Percentiles rank a stretch among this genome's conserved stretches.
Conservation (phyloP, 177 flowering plant genomes). For the Telopea speciosissima region DNA sequence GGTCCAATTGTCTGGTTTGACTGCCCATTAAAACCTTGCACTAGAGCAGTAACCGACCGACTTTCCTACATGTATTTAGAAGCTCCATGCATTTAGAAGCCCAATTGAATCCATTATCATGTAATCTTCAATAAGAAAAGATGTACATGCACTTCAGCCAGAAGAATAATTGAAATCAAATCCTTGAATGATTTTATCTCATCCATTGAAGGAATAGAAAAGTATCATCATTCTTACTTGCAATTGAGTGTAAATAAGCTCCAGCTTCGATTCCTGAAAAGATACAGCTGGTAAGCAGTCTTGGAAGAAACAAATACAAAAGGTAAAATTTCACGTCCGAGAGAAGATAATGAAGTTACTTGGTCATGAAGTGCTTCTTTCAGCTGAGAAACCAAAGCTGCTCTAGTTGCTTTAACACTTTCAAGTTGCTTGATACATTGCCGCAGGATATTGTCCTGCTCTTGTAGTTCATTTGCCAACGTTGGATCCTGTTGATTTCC, state of each 20-base stretch:
- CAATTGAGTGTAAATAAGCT: conserved; percentile 42
- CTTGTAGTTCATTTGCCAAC: conserved; percentile 46
- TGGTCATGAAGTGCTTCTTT: conserved; percentile 78
- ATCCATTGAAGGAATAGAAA: neutral
- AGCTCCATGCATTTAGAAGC: neutral
- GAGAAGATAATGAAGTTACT: conserved; percentile 27
- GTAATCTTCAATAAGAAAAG: neutral
- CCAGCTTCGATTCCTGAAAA: conserved; percentile 72
- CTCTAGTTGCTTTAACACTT: conserved; percentile 50
- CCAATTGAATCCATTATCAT: neutral
- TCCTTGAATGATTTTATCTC: neutral
- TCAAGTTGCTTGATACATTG: conserved; percentile 55
- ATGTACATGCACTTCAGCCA: neutral
- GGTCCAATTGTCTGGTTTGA: too few species aligned
- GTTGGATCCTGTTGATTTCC: conserved; percentile 44
- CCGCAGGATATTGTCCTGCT: conserved; percentile 52
- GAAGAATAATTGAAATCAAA: neutral
- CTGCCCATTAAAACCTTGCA: too few species aligned
- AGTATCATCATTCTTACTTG: conserved; percentile 40
- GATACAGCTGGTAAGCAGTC: conserved; percentile 2
- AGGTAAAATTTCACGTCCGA: neutral
- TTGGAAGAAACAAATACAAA: neutral
- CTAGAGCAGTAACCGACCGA: too few species aligned
- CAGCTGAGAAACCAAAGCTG: conserved; percentile 47
- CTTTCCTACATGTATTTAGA: neutral